Percentiles rank a stretch among this genome's conserved stretches.
phyloP scores from a whole-genome alignment of 2,329 filamentous ascomycete genomes.

The Rugonectria rugulosa region DNA sequence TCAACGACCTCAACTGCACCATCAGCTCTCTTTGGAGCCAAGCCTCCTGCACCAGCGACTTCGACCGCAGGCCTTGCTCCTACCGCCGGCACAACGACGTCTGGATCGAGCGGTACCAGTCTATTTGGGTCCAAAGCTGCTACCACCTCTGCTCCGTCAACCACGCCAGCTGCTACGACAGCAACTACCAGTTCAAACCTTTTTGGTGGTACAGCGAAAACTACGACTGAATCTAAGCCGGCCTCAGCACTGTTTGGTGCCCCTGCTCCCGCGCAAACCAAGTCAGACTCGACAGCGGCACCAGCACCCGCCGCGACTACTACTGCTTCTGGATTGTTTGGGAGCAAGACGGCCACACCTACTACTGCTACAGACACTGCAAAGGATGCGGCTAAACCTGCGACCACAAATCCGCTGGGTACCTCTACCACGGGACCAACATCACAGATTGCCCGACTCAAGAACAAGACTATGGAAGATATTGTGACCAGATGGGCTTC shows the following conservation, averaged over 20 bases:
- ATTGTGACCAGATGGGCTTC: slow-evolving; percentile 97
- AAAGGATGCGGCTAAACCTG: slow-evolving; percentile 41
- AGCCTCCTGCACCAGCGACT: slow-evolving; percentile 47
- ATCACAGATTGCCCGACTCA: slow-evolving; percentile 87
- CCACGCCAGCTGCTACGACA: slow-evolving; percentile 36
- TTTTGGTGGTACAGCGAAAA: slow-evolving; percentile 34
- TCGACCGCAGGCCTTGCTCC: no score
- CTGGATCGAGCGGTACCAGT: slow-evolving; percentile 41
- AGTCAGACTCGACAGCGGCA: slow-evolving; percentile 26
- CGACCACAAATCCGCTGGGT: slow-evolving; percentile 57
- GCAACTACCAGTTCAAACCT: slow-evolving; percentile 34
- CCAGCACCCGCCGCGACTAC: slow-evolving; percentile 40
- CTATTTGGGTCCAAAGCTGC: slow-evolving; percentile 43
- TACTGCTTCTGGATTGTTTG: slow-evolving; percentile 44
- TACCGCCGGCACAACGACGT: slow-evolving; percentile 45
- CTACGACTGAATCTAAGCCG: slow-evolving; percentile 36
- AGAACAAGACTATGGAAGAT: slow-evolving; percentile 99
- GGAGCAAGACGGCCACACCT: slow-evolving; percentile 42
- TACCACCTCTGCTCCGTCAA: slow-evolving; percentile 38
- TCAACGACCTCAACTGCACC: slow-evolving; percentile 33
- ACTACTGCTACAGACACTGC: slow-evolving; percentile 26
- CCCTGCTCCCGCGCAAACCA: slow-evolving; percentile 29
- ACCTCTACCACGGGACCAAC: slow-evolving; percentile 82
- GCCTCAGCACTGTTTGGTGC: slow-evolving; percentile 37
- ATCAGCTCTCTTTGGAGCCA: slow-evolving; percentile 51